Evolutionary conservation across 2,329 filamentous ascomycete genomes (phyloP).

Genomic region (Penicillium sp.): DNA sequence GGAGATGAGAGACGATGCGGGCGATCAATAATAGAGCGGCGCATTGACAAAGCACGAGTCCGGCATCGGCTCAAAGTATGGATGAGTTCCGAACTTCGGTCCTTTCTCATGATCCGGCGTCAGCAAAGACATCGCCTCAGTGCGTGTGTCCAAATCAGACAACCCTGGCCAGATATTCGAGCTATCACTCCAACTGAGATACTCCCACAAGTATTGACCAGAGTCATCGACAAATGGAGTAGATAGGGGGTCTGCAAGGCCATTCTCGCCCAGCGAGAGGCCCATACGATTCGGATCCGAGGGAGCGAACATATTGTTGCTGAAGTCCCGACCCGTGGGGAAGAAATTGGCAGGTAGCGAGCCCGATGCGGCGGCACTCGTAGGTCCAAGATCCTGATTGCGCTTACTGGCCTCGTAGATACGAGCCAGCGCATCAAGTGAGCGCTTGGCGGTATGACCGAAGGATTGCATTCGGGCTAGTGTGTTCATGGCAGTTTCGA

Average conservation of each 20-base stretch:
- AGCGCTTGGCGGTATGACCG: constrained; percentile 66
- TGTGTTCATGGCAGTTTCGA: constrained; percentile 51
- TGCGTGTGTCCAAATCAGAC: constrained; percentile 28
- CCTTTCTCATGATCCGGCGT: constrained; percentile 32
- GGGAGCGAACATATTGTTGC: constrained; percentile 15
- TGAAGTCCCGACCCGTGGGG: constrained; percentile 23
- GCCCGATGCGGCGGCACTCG: constrained; percentile 11
- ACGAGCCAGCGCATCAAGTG: constrained; percentile 65
- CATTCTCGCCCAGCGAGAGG: constrained; percentile 23
- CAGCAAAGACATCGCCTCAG: constrained; percentile 29
- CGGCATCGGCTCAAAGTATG: constrained; percentile 26
- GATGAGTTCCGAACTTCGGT: constrained; percentile 27
- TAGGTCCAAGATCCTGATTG: constrained; percentile 20
- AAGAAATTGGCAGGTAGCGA: constrained; percentile 16
- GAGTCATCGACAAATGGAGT: constrained; percentile 34
- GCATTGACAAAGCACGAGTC: constrained; percentile 34
- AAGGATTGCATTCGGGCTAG: constrained; percentile 63
- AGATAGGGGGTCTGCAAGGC: constrained; percentile 30
- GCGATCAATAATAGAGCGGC: constrained; percentile 29
- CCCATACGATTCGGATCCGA: constrained; percentile 23
- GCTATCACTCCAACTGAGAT: constrained; percentile 43
- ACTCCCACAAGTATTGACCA: constrained; percentile 42
- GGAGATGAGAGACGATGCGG: too few relatives aligned
- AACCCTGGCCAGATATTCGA: constrained; percentile 35
- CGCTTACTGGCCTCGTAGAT: constrained; percentile 63